These are phyloP conservation scores for Rhododendron simsii DNA, from an alignment of 148 eudicot species.

Conservation along the genomic window DNA sequence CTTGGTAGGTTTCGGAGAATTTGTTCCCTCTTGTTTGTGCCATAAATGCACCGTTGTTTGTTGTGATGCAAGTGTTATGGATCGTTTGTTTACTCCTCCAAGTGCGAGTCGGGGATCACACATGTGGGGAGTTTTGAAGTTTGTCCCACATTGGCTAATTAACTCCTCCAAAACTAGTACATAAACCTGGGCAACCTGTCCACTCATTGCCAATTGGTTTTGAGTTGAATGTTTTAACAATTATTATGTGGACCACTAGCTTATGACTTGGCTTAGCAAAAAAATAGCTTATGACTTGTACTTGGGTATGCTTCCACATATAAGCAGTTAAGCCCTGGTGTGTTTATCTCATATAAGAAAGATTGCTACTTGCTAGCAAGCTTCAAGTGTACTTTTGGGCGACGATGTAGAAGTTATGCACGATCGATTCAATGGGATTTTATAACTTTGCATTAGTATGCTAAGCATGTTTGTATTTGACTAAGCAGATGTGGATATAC, in stretches of 20 bases:
- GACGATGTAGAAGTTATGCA: neutral
- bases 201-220: no score
- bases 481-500: neutral
- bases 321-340: neutral
- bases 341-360: neutral
- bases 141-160: no score
- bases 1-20: no score
- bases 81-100: no score
- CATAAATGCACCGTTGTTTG: no score
- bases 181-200: no score
- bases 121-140: no score
- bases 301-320: neutral
- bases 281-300: neutral
- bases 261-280: neutral
- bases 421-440: neutral
- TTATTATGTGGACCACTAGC: neutral
- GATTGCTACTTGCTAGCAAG: neutral
- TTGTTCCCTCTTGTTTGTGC: no score
- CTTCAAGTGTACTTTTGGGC: neutral
- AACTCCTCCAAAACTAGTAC: no score
- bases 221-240: no score
- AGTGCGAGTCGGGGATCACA: no score
- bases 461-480: neutral
- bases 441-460: neutral
- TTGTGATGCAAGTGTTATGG: no score